A percentile compares a stretch with the other conserved stretches of the same genome.
Evolutionary conservation across 176 grass and related monocot genomes (phyloP).

Genomic region (Carex cristatella): DNA sequence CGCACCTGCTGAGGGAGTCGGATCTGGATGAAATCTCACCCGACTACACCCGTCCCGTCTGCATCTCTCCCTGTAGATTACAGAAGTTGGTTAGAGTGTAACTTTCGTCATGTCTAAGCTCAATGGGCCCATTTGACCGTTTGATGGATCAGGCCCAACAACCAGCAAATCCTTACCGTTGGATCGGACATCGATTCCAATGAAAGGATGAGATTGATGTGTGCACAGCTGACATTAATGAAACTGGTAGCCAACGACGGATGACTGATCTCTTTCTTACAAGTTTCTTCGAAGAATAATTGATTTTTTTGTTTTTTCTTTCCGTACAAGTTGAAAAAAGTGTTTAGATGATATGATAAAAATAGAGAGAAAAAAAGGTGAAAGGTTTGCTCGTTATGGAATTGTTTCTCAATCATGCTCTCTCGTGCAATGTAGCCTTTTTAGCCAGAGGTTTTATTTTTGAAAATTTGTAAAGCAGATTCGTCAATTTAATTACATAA

Average conservation of each 20-base stretch:
- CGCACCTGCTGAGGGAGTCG: not conserved
- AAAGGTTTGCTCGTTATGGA: not conserved
- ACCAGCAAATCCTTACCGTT: constrained; percentile 2
- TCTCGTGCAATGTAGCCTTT: constrained; percentile 9
- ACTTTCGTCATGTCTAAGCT: not conserved
- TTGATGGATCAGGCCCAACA: constrained; percentile 31
- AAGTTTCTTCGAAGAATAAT: constrained; percentile 15
- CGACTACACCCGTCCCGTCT: not conserved
- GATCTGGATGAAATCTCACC: not conserved
- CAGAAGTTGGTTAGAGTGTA: constrained; percentile 11
- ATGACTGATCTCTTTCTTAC: constrained; percentile 8
- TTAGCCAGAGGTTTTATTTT: not conserved
- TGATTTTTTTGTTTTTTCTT: not conserved
- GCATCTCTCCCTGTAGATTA: no score
- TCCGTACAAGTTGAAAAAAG: constrained; percentile 5
- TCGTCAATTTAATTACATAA: not conserved
- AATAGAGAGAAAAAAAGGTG: not conserved
- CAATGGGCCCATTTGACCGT: constrained; percentile 28
- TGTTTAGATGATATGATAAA: not conserved
- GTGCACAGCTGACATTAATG: not conserved
- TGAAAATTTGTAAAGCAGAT: not conserved
- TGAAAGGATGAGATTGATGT: not conserved
- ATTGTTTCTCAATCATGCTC: constrained; percentile 12
- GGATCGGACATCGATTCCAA: not conserved
- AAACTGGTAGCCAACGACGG: not conserved